Evolutionary conservation across 2,329 filamentous ascomycete genomes (phyloP), one percentile per base, ranked within the genome.

Genomic region (Ascochyta rabiei): DNA sequence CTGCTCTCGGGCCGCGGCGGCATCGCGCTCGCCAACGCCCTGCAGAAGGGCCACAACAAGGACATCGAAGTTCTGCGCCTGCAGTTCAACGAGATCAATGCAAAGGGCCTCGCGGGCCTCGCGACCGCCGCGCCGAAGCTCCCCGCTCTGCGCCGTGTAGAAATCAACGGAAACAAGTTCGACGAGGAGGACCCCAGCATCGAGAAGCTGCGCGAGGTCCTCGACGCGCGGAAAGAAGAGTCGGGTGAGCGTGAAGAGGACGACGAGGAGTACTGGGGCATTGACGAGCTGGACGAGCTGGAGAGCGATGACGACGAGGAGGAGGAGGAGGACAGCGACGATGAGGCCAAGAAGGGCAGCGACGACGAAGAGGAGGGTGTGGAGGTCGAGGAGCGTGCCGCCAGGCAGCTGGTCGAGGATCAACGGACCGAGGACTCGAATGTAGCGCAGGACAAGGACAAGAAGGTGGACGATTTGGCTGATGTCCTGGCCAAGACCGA

Each of bases 81-180:
- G 67, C 91, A 97, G 74, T 98, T 89, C 82, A 98, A 98, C 78
- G 95, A 99, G 63, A 95, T 99, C 71, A 92, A 90, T 35, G 81
- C 87, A 0, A 83, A 86, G 53, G 90, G 89, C 16, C 76, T 98
- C 44, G 87, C 89, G 71, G 84, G 82, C 2, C 81, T 99, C 48
- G 84, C 88, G 3, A 79, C 84, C 18, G 90, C 90, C 2, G 86
- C 86, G 4, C 58, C 60, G 0, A 79, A 83, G 8, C 82, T 99
- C 8, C 92, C 91, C 1, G 84, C 84, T 12, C 79, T 99, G 62
- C 89, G 88, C 78, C 88, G 93, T 67, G 85, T 99, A 44, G 95
- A 98, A 78, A 80, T 99, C 63, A 98, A 99, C 74, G 95, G 95
- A 45, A 99, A 99, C 80, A 95, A 91, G 72, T 96, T 99, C 67